These are phyloP conservation scores for Linum usitatissimum DNA, from an alignment of 345 rosid genomes.

Conservation along the genomic window DNA sequence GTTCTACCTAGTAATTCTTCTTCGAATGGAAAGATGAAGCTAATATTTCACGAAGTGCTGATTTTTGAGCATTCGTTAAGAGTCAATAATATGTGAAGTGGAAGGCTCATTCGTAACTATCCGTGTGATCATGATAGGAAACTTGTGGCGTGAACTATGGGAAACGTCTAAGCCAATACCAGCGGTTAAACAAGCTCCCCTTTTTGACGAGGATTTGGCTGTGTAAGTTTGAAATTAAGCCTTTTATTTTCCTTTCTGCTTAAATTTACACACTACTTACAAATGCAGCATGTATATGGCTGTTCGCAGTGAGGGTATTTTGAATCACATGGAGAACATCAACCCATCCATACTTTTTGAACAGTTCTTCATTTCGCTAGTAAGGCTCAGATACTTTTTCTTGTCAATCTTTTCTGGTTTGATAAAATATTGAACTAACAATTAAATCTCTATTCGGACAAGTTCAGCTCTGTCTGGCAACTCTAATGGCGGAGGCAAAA, in stretches of 20 bases:
- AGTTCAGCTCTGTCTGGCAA: constrained; percentile 60
- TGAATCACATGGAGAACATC: constrained; percentile 64
- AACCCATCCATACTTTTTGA: constrained; percentile 57
- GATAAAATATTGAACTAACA: background rate
- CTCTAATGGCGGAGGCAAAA: constrained; percentile 51
- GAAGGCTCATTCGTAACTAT: background rate
- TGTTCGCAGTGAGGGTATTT: constrained; percentile 69
- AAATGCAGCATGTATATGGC: constrained; percentile 4
- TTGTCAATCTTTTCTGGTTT: background rate
- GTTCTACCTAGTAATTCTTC: background rate
- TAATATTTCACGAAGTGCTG: background rate
- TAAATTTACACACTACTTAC: constrained; percentile 1
- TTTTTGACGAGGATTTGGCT: constrained; percentile 86
- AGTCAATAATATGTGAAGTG: background rate
- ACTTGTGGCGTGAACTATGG: constrained; percentile 96
- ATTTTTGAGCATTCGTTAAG: background rate
- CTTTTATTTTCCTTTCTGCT: background rate
- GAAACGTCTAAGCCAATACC: constrained; percentile 82
- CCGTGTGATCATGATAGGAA: constrained; percentile 38
- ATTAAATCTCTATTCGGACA: constrained; percentile 16
- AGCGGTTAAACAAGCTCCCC: constrained; percentile 81
- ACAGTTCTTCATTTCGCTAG: constrained; percentile 77
- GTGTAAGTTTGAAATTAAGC: constrained; percentile 47
- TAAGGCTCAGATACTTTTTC: constrained; percentile 26
- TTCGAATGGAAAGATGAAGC: background rate